Base-by-base conservation (phyloP, 495 filamentous ascomycete species). In the Terfezia claveryi region DNA sequence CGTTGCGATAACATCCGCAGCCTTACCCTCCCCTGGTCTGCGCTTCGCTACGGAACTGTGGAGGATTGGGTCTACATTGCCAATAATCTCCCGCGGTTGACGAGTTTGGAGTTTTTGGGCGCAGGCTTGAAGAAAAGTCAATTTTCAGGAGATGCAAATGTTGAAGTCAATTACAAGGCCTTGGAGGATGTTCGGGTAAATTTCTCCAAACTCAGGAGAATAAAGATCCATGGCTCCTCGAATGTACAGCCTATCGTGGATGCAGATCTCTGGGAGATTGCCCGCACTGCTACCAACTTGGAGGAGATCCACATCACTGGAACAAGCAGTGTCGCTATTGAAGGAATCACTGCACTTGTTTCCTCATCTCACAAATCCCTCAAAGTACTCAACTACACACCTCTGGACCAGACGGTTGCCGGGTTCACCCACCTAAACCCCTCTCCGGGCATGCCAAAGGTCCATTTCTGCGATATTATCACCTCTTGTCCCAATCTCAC, bases 181-280 rank as follows among this genome's bases (percentile, higher is more conserved):
- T 60, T 76, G 4, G 57, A 69, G 16, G 63, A 67, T 36, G 41
- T 51, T 9, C 37, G 32, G 0, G 68, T 72, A n/a, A 61, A 72
- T 58, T 76, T 77, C 56, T 60, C 69, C 50, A 57, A 63, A 17
- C 66, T 77, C 37, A 67, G 63, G 23, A 65, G 72, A 36, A 59
- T 77, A 41, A 77, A 77, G 64, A 64, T 77, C 41, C 73, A 74
- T 51, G 74, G 74, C 50, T 67, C 73, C 60, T 72, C 73, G 6
- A 71, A 72, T 27, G 66, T 74, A 58, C 71, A 70, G 64, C 74
- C 74, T 1, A 59, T 77, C 57, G 68, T 58, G 16, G 74, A 77
- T 55, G 64, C 64, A 6, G 74, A 77, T 55, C 59, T 77, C 10
- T 59, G 62, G 10, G 63, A 64, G 38, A 72, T 77, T 54, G 68